phyloP scores from a whole-genome alignment of 768 basidiomycete genomes.

The Pisolithus orientalis region DNA sequence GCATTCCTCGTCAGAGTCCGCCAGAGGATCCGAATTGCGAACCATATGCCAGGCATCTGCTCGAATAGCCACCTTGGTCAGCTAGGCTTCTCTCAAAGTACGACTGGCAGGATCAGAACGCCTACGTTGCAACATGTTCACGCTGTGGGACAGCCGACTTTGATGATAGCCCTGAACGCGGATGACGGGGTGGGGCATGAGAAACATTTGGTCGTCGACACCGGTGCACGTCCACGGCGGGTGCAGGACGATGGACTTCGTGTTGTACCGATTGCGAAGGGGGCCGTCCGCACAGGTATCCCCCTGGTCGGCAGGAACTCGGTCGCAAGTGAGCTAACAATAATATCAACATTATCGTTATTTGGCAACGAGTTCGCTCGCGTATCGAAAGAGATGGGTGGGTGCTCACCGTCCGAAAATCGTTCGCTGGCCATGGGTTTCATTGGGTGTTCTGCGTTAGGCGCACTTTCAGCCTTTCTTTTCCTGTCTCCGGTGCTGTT shows the following conservation, averaged over 20 bases:
- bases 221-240: conserved; percentile 21
- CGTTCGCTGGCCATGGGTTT: conserved; percentile 13
- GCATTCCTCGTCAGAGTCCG: conserved; percentile 69
- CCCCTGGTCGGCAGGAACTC: no score
- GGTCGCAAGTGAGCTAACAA: no score
- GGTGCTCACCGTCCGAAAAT: conserved; percentile 22
- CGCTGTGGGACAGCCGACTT: conserved; percentile 30
- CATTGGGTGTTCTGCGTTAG: conserved; percentile 7
- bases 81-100: not conserved
- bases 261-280: conserved; percentile 9
- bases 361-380: no score
- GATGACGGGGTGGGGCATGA: conserved; percentile 17
- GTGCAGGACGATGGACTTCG: conserved; percentile 13
- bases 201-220: conserved; percentile 15
- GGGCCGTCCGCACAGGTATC: conserved; percentile 15
- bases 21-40: conserved; percentile 61
- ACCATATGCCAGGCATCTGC: conserved; percentile 71
- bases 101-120: conserved; percentile 1
- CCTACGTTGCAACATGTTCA: conserved; percentile 67
- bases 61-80: conserved; percentile 1
- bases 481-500: conserved; percentile 14
- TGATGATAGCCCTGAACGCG: conserved; percentile 16
- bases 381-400: not conserved
- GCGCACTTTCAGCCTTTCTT: conserved; percentile 19
- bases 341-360: no score